Evolutionary conservation across 2,329 filamentous ascomycete species (phyloP), one percentile per base, ranked within the genome.

Genomic region (Phialophora verrucosa): DNA sequence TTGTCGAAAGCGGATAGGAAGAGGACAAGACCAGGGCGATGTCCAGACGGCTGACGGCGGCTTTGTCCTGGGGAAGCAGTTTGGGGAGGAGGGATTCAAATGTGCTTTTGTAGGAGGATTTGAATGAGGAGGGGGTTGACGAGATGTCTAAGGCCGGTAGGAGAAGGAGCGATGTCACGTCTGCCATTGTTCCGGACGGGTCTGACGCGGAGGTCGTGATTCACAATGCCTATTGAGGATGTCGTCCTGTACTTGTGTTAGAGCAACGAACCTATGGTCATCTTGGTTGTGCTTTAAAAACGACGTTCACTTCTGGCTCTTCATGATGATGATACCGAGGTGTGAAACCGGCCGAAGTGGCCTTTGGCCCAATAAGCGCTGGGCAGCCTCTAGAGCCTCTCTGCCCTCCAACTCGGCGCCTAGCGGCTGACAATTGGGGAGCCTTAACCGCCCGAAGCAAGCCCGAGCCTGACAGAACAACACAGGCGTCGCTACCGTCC

Each of bases 21-120:
- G 65, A 25, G 23, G 63, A 64, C 6, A 71, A 50, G 55, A 64
- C 62, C 12, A 69, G n/a, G 23, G 60, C 66, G 31, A 72, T 56
- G 50, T 70, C 69, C 29, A 72, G 61, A 14, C 68, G 62, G 17
- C 61, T 38, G 35, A 55, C 61, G 12, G 59, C 27, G 1, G 51
- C n/a, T 47, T 56, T 63, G 56, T 58, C 44, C 17, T 57, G 27
- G n/a, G 64, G 51, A 29, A 62, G 29, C 2, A 71, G 70, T 47
- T 63, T 69, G 17, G 66, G 66, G 14, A 71, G 61, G 11, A 71
- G 68, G 38, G 68, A 63, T 47, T 65, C 63, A 23, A 71, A 61
- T 12, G 70, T 70, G 20, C 20, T 56, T n/a, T 64, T 65, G 38
- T 71, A 71, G 35, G 69, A 66, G 29, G 69, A 68, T 49, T 29